Conservation (phyloP, 129 eudicot species). For the Lactuca sativa region DNA sequence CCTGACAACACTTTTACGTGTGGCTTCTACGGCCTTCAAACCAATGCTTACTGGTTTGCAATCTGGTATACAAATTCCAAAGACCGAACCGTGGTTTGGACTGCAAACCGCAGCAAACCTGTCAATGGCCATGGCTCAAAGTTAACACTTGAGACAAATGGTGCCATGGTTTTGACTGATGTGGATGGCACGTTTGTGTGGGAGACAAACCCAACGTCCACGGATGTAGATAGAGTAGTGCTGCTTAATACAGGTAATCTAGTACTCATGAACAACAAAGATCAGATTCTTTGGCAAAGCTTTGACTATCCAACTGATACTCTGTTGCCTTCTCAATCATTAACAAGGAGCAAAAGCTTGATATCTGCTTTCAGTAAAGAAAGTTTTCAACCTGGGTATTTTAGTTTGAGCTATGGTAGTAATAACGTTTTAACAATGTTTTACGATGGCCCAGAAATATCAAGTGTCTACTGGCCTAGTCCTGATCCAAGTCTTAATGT, state of each 20-base stretch:
- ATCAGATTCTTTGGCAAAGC: too few species aligned
- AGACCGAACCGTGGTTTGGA: constrained; percentile 48
- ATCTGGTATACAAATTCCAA: constrained; percentile 25
- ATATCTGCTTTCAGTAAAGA: too few species aligned
- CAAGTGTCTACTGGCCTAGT: constrained; percentile 49
- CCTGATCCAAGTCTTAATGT: not conserved
- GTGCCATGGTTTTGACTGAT: constrained; percentile 41
- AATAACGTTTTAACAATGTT: too few species aligned
- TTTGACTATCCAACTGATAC: too few species aligned
- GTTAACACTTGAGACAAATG: constrained; percentile 31
- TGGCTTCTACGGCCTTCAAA: constrained; percentile 41
- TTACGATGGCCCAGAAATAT: not conserved
- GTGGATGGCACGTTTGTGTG: constrained; percentile 29
- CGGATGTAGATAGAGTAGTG: too few species aligned
- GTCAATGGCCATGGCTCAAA: constrained; percentile 45
- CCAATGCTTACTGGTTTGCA: constrained; percentile 31
- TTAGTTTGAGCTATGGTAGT: too few species aligned
- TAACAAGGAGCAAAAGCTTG: too few species aligned
- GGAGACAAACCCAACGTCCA: too few species aligned
- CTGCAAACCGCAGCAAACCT: constrained; percentile 48
- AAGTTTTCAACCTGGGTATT: constrained; percentile 27
- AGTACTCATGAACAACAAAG: too few species aligned
- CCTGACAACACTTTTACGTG: constrained; percentile 40
- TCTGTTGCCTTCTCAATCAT: too few species aligned
- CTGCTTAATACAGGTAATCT: too few species aligned